Base-by-base conservation (phyloP, 2,329 filamentous ascomycete genomes). In the Talaromyces atroroseus region DNA sequence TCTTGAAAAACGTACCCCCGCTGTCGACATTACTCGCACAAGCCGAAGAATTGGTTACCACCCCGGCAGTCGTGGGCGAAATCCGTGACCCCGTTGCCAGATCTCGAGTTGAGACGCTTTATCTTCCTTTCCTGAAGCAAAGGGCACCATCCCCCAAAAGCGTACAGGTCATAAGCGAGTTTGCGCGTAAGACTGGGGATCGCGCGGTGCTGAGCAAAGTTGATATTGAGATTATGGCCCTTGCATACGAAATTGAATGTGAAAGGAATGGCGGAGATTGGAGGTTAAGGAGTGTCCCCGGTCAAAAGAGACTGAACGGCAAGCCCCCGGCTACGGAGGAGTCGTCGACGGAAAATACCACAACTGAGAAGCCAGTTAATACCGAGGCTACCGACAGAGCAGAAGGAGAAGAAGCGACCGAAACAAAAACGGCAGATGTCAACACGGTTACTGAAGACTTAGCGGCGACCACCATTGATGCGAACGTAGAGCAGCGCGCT, bases 211-310 rank as follows among this genome's bases (percentile, higher is more conserved):
- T 99, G 58, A 96, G 92, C 74, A 85, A 82, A 68, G 88, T 91
- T 1, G 94, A 99, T 84, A 78, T 97, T 59, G 88, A 95, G 63
- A 82, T 99, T 42, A 78, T 97, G 66, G 94, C 92, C 8, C 77
- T 99, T 56, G 88, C 90, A 1, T 97, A 97, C 71, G 94, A 99
- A 70, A 71, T 97, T n/a, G 92, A 97, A 66, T 88, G 89, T 65
- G 92, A 97, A 76, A 80, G 86, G 58, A 95, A 95, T 69, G 84
- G 86, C n/a, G 92, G 92, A 1, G 86, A 95, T 69, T 95, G 90
- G 88, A 82, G 92, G 58, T 67, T 96, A 71, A 81, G 92, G 60
- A 89, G 82, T 57, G 81, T 82, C 2, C 92, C 92, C 0, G 88
- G 86, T 0, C 91, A 96, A 70, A 92, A 91, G 71, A 72, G 81